Evolutionary conservation across 2,329 filamentous ascomycete genomes (phyloP), one percentile per base, ranked within the genome.

Genomic region (Arthrobotrys musiformis): DNA sequence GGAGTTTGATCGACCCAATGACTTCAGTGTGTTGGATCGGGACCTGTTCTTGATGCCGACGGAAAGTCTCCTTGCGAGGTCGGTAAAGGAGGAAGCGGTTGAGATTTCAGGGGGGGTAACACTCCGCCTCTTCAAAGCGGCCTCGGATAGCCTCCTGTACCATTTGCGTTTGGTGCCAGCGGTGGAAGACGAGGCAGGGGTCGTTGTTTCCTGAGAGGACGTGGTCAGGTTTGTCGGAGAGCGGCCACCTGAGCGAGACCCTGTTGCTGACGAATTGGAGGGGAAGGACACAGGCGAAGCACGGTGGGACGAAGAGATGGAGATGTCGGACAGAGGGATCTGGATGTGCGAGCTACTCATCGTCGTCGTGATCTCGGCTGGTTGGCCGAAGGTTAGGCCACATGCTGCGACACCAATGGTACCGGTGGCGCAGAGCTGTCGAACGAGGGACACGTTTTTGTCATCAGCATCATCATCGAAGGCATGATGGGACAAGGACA

Each of bases 391-490:
- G 74, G 80, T 80, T 67, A 81, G 78, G 56, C 80, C 80, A 69
- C 80, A 81, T 78, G 80, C 79, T 78, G 80, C 80, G 67, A 81
- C 80, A 60, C 80, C 80, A 76, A 81, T 79, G 63, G 80, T 81
- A 73, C 80, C 80, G 70, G 80, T 81, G 61, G 80, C 80, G 79
- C 80, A 81, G 44, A 81, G 79, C 80, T 81, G 72, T 79, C 48
- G 72, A 24, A 76, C 24, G 58, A 76, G 62, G 37, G 61, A 64
- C 61, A 64, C 67, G 28, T 69, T 58, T 54, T 72, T 70, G 64
- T 64, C 19, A 61, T 76, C 72, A 72, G 75, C 63, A 73, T 74
- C 61, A 67, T 68, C 37, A 67, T 66, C 54, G 69, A 67, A 33
- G n/a, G n/a, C n/a, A 33, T 42, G 40, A 40, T 40, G 37, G 40